Evolutionary conservation across 257 asterid genomes (phyloP), one percentile per base, ranked within the genome.

Genomic region (Haberlea rhodopensis): DNA sequence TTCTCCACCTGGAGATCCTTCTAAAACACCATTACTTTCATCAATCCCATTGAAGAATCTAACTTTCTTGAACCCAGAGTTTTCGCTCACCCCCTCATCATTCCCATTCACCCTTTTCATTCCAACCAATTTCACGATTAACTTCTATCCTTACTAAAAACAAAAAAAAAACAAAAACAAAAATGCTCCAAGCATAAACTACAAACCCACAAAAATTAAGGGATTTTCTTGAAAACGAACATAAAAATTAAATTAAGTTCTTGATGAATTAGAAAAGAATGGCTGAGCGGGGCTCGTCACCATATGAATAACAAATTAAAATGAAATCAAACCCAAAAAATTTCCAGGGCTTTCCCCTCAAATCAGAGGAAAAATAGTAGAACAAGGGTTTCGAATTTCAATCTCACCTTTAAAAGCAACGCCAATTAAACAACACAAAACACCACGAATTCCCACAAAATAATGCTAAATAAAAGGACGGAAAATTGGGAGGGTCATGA

Each of bases 51-150:
- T 43, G 2, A 60, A 18, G 13, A 71, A 53, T 71, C 81, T 81
- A 43, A 54, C 56, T 73, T 78, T 84, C 82, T 86, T 82, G 43
- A 65, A 69, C 65, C 63, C 75, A 64, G 31, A 73, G 21, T 57
- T 43, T 34, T 67, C 53, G 20, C 66, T 57, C 18, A 61, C 73
- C 19, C 52, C 78, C 26, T 67, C 84, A 56, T 55, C 71, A 6
- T 40, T 60, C 68, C 28, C 85, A 57, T 10, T 58, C 60, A 48
- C 65, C 87, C 89, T 80, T 78, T 81, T 84, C 85, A 76, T 81
- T 63, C 73, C 72, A 67, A 58, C 51, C 58, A 66, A 34, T n/a
- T 25, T 19, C 73, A 58, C 40, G 6, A 34, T 28, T 15, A 18
- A 67, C 10, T 55, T 40, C 55, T 16, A 40, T 10, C 20, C 43